A percentile compares a stretch with the other conserved stretches of the same genome.
Conservation (phyloP, 2,329 filamentous ascomycete species). For the Ophiostoma sp. region DNA sequence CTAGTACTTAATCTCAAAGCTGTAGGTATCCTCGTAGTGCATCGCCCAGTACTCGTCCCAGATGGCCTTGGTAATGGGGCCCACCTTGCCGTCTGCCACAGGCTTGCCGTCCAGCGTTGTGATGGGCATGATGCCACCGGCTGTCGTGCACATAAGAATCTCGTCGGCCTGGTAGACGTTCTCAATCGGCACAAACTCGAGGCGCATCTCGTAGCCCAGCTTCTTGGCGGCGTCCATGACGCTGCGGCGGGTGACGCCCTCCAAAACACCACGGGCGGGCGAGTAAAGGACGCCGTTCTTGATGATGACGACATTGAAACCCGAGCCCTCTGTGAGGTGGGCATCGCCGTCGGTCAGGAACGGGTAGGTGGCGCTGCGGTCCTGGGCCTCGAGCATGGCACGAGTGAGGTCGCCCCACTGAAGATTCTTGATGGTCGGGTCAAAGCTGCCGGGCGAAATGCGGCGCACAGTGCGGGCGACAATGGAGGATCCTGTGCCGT, state of each 20-base stretch:
- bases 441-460: slow-evolving; percentile 47
- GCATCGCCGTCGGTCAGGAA: slow-evolving; percentile 53
- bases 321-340: slow-evolving; percentile 50
- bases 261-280: slow-evolving; percentile 48
- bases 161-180: slow-evolving; percentile 47
- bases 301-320: slow-evolving; percentile 46
- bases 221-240: slow-evolving; percentile 46
- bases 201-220: slow-evolving; percentile 39
- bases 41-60: slow-evolving; percentile 54
- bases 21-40: slow-evolving; percentile 44
- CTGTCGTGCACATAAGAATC: slow-evolving; percentile 55
- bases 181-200: slow-evolving; percentile 46
- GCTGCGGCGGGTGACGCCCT: slow-evolving; percentile 51
- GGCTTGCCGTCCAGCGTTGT: slow-evolving; percentile 46
- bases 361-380: slow-evolving; percentile 49
- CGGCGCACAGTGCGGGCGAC: slow-evolving; percentile 34
- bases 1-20: slow-evolving; percentile 39
- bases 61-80: slow-evolving; percentile 48
- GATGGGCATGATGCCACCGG: slow-evolving; percentile 55
- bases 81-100: slow-evolving; percentile 45
- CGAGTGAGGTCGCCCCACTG: slow-evolving; percentile 52
- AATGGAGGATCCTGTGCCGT: slow-evolving; percentile 46
- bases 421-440: slow-evolving; percentile 54
- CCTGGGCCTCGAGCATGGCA: slow-evolving; percentile 46
- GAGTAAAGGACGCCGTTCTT: slow-evolving; percentile 49